These are phyloP conservation scores for Trichoderma virens DNA, from an alignment of 495 filamentous ascomycete species.

Conservation along the genomic window DNA sequence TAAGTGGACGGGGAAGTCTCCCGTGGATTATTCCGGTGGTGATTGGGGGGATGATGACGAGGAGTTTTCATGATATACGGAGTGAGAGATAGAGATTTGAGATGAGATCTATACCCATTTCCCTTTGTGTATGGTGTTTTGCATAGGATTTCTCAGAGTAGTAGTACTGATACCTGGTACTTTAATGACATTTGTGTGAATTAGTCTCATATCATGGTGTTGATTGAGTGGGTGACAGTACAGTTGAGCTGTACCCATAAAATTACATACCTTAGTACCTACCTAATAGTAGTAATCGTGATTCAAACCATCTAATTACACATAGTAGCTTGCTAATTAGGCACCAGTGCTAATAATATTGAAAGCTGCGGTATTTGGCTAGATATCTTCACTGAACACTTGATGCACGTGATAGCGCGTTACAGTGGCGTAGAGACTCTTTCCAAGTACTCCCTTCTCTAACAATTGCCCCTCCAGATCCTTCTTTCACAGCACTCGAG, in stretches of 20 bases:
- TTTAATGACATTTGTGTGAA: no score
- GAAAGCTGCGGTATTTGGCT: no score
- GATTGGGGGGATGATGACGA: constrained; percentile 5
- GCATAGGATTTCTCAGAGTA: neutral
- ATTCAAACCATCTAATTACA: no score
- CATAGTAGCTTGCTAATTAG: no score
- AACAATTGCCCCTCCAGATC: neutral
- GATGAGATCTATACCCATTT: neutral
- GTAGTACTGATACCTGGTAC: neutral
- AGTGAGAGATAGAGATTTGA: neutral
- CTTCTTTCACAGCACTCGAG: neutral
- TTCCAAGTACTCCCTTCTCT: neutral
- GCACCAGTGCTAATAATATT: no score
- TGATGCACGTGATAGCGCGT: neutral
- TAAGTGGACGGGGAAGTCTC: neutral
- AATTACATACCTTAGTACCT: no score
- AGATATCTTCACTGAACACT: neutral
- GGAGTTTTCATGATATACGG: neutral
- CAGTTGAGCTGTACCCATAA: no score
- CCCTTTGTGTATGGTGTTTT: neutral
- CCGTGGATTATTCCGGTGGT: neutral
- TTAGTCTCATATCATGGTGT: no score
- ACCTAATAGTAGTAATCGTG: no score
- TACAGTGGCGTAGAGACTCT: neutral
- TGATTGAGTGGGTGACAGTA: no score